Conservation (phyloP, 345 rosid species). For the Isatis tinctoria region DNA sequence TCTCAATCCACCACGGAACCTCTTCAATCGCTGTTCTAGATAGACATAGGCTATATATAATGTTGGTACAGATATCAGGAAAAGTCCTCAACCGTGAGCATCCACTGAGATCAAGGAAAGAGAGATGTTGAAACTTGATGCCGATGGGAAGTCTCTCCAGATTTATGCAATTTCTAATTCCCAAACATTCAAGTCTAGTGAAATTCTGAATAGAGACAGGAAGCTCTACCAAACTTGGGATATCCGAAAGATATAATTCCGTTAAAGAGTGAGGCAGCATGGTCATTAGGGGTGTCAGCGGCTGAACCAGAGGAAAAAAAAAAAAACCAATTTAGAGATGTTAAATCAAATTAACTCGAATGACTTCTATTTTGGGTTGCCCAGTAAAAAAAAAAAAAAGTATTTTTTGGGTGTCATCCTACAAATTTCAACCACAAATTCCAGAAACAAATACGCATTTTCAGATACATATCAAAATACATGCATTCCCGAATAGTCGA, state of each 20-base stretch:
- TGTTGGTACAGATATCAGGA: neutral
- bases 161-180: neutral
- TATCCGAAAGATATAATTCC: neutral
- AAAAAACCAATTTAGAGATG: too few relatives aligned
- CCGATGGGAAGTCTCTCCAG: neutral
- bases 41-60: too few relatives aligned
- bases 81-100: neutral
- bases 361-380: too few relatives aligned
- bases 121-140: neutral
- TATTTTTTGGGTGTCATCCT: too few relatives aligned
- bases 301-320: neutral
- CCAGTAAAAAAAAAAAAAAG: too few relatives aligned
- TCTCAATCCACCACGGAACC: neutral
- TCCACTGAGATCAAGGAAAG: neutral
- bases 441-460: too few relatives aligned
- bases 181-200: neutral
- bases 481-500: too few relatives aligned
- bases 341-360: too few relatives aligned
- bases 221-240: constrained; percentile 4
- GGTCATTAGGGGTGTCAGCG: constrained; percentile 5
- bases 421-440: too few relatives aligned
- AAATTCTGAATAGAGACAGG: neutral
- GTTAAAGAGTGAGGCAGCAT: neutral
- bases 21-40: neutral
- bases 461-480: too few relatives aligned